A percentile compares a stretch with the other conserved stretches of the same genome.
phyloP scores from a whole-genome alignment of 768 basidiomycete genomes.

The Agaricus sinodeliciosus region DNA sequence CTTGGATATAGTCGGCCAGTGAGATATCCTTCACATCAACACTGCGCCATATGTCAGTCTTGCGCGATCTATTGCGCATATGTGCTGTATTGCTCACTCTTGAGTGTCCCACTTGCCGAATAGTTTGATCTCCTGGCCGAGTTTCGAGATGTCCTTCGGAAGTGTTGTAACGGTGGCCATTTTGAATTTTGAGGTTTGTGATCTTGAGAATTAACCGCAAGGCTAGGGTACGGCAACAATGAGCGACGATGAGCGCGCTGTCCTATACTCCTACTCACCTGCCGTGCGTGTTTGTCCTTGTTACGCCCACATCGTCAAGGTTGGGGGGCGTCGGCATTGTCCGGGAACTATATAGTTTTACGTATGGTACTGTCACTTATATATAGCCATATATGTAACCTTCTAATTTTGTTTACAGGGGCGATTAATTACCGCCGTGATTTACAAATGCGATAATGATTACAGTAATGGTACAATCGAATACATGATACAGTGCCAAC shows the following conservation, averaged over 20 bases:
- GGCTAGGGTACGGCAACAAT: constrained; percentile 18
- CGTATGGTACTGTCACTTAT: too few species aligned
- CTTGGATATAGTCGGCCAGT: constrained; percentile 98
- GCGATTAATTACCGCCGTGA: neutral
- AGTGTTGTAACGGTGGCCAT: constrained; percentile 69
- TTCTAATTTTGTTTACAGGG: too few species aligned
- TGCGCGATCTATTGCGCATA: neutral
- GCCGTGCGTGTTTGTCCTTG: constrained; percentile 33
- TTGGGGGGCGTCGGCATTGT: constrained; percentile 34
- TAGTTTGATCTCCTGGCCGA: constrained; percentile 86
- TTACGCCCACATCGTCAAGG: constrained; percentile 36
- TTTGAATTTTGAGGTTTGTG: constrained; percentile 19
- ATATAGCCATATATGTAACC: too few species aligned
- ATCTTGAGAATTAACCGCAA: constrained; percentile 28
- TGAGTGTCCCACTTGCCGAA: constrained; percentile 99
- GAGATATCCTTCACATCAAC: constrained; percentile 99
- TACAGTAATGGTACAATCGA: neutral
- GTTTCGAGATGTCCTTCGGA: constrained; percentile 74
- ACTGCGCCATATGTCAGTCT: constrained; percentile 32
- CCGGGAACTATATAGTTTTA: constrained; percentile 40
- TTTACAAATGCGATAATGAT: neutral
- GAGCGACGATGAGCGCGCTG: constrained; percentile 25
- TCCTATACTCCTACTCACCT: constrained; percentile 23
- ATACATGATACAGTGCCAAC: too few species aligned
- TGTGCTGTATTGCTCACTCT: constrained; percentile 57